Evolutionary conservation across 768 basidiomycete species (phyloP).

Genomic region (Termitomyces sp.): DNA sequence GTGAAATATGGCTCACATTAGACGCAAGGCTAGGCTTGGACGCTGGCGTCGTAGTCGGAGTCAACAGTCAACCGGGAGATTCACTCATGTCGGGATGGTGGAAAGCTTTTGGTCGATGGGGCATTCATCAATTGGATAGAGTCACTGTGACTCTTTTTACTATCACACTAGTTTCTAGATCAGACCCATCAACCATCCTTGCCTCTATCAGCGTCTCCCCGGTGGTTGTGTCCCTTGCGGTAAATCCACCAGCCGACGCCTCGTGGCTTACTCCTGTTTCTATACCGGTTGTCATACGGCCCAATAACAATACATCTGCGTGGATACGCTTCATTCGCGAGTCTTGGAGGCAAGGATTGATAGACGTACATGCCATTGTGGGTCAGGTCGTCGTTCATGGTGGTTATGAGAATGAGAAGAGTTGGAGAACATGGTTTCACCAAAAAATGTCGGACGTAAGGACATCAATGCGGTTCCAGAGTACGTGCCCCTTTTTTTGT

Average conservation of each 20-base stretch:
- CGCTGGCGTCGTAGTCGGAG: slow-evolving; percentile 53
- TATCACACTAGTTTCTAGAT: slow-evolving; percentile 41
- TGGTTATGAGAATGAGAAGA: slow-evolving; percentile 33
- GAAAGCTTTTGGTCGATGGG: slow-evolving; percentile 67
- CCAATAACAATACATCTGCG: slow-evolving; percentile 44
- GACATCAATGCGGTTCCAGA: slow-evolving; percentile 40
- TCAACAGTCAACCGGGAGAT: slow-evolving; percentile 39
- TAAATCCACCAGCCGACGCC: slow-evolving; percentile 41
- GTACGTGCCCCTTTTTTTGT: slow-evolving; percentile 32
- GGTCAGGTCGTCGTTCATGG: slow-evolving; percentile 43
- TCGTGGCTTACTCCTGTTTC: slow-evolving; percentile 58
- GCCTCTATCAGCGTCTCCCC: slow-evolving; percentile 41
- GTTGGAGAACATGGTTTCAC: slow-evolving; percentile 43
- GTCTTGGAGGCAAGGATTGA: slow-evolving; percentile 49
- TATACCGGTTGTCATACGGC: slow-evolving; percentile 42
- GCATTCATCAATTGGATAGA: slow-evolving; percentile 47
- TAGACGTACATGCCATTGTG: slow-evolving; percentile 39
- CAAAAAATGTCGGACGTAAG: slow-evolving; percentile 38
- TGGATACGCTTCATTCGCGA: slow-evolving; percentile 47
- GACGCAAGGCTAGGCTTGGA: slow-evolving; percentile 60
- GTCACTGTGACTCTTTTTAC: slow-evolving; percentile 52
- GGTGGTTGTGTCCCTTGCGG: slow-evolving; percentile 50
- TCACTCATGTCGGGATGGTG: slow-evolving; percentile 41
- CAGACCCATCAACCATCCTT: slow-evolving; percentile 34
- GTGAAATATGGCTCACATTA: slow-evolving; percentile 54